Percentiles rank a stretch among this genome's conserved stretches.
These are phyloP conservation scores for Pichia rugopelliculosa DNA, from an alignment of 805 yeast species.

Conservation along the genomic window DNA sequence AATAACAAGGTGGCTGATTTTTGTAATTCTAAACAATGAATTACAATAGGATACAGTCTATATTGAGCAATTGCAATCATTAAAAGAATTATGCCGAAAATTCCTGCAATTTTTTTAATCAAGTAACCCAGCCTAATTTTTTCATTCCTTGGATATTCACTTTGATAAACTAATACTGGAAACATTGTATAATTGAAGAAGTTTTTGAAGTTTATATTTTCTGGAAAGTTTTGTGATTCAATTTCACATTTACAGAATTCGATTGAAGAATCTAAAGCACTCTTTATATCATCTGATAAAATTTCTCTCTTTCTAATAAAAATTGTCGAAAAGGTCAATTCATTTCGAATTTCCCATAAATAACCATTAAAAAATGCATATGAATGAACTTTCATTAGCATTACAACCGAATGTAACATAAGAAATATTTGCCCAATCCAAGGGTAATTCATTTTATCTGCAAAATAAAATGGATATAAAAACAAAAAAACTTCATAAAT, in stretches of 20 bases:
- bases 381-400: constrained; percentile 93
- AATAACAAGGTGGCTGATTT: constrained; percentile 37
- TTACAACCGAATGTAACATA: constrained; percentile 74
- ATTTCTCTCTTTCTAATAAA: constrained; percentile 33
- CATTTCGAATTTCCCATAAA: constrained; percentile 57
- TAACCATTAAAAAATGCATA: constrained; percentile 90
- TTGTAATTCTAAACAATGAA: constrained; percentile 49
- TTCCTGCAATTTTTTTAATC: constrained; percentile 61
- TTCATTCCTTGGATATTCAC: constrained; percentile 72
- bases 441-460: constrained; percentile 53
- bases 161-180: constrained; percentile 82
- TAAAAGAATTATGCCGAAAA: constrained; percentile 76
- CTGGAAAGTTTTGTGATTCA: constrained; percentile 62
- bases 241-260: constrained; percentile 71
- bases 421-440: constrained; percentile 91
- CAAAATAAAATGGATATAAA: constrained; percentile 44
- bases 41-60: constrained; percentile 62
- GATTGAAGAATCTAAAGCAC: constrained; percentile 40
- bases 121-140: constrained; percentile 65
- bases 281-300: constrained; percentile 25
- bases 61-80: constrained; percentile 75
- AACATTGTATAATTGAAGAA: constrained; percentile 77
- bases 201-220: constrained; percentile 55
- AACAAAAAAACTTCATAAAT: constrained; percentile 48
- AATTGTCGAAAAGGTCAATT: constrained; percentile 42